Conservation (phyloP, 176 grass and related monocot genomes). For the Zoysia pacifica region DNA sequence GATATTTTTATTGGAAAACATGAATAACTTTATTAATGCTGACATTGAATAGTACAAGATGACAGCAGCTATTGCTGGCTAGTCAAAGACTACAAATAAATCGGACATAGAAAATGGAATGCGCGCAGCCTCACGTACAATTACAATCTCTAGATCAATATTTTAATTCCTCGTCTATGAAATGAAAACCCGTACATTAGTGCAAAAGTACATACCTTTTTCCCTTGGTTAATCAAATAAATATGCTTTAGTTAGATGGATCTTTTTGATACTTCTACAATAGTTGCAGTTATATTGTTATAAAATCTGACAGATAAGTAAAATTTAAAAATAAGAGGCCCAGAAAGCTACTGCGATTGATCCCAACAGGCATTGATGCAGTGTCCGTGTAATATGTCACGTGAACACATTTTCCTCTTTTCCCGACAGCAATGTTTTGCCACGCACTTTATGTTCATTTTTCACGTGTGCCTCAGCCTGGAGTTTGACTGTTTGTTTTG, state of each 20-base stretch:
- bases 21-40: neutral
- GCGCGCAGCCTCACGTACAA: no score
- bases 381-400: no score
- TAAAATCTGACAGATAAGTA: neutral
- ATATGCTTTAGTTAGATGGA: neutral
- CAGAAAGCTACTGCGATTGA: neutral
- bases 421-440: neutral
- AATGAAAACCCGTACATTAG: neutral
- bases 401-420: neutral
- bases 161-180: neutral
- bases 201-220: neutral
- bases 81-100: neutral
- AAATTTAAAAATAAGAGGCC: neutral
- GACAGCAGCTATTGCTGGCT: neutral
- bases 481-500: no score
- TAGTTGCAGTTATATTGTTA: neutral
- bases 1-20: neutral
- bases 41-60: neutral
- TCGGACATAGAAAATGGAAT: neutral
- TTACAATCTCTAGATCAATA: neutral
- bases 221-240: neutral
- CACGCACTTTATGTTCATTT: no score
- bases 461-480: no score
- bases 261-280: neutral
- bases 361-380: no score